phyloP scores from a whole-genome alignment of 2,329 filamentous ascomycete species.

The Ascochyta koolunga region DNA sequence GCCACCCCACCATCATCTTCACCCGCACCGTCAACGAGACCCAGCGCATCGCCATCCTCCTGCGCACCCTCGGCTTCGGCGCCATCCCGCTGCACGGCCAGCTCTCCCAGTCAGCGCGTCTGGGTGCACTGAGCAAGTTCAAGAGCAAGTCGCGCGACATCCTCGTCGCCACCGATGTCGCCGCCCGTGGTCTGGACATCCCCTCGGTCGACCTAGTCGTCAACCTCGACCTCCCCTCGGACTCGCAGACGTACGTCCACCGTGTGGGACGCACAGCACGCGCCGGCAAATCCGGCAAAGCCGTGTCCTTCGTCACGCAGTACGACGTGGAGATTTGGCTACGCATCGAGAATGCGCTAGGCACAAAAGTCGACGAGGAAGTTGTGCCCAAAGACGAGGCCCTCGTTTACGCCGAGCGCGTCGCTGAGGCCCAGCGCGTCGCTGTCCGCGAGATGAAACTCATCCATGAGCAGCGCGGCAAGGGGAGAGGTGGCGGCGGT shows the following conservation, averaged over 20 bases:
- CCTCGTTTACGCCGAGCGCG: slow-evolving; percentile 77
- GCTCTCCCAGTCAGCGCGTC: slow-evolving; percentile 82
- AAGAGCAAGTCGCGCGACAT: slow-evolving; percentile 79
- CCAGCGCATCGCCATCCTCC: slow-evolving; percentile 80
- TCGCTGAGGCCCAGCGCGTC: slow-evolving; percentile 82
- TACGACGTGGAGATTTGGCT: slow-evolving; percentile 83
- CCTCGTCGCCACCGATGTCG: slow-evolving; percentile 92
- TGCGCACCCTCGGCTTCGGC: slow-evolving; percentile 83
- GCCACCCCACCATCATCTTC: slow-evolving; percentile 89
- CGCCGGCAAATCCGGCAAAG: slow-evolving; percentile 82
- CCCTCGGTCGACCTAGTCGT: slow-evolving; percentile 87
- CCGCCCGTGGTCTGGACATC: slow-evolving; percentile 89
- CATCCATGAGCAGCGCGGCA: slow-evolving; percentile 70
- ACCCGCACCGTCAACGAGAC: slow-evolving; percentile 91
- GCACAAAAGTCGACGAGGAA: slow-evolving; percentile 75
- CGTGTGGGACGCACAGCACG: slow-evolving; percentile 86
- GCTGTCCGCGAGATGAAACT: slow-evolving; percentile 83
- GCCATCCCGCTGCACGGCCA: slow-evolving; percentile 94
- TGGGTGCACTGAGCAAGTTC: slow-evolving; percentile 92
- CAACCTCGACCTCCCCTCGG: slow-evolving; percentile 82
- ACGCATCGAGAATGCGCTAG: slow-evolving; percentile 81
- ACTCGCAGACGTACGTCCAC: slow-evolving; percentile 91
- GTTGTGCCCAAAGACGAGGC: slow-evolving; percentile 79
- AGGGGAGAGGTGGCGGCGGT: slow-evolving; percentile 59
- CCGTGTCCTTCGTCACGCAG: slow-evolving; percentile 82